Evolutionary conservation across 2,329 filamentous ascomycete genomes (phyloP).

Genomic region (Colletotrichum sp.): DNA sequence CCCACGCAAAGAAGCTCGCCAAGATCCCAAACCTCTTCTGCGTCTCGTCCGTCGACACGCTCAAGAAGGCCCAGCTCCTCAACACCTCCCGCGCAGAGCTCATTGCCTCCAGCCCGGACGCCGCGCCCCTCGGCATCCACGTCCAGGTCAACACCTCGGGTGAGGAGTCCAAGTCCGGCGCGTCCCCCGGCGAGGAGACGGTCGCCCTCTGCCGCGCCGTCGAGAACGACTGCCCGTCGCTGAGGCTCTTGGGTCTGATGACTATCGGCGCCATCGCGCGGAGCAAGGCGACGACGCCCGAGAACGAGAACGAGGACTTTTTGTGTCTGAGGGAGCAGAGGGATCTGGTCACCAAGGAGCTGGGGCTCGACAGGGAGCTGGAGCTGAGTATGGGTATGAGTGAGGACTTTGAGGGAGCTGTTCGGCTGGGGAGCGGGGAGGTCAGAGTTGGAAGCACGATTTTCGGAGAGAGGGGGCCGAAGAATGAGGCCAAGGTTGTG

Average conservation of each 20-base stretch:
- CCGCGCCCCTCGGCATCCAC: constrained; percentile 70
- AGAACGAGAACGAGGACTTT: constrained; percentile 94
- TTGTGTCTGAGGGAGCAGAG: constrained; percentile 69
- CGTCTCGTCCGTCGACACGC: constrained; percentile 86
- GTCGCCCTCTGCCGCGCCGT: constrained; percentile 73
- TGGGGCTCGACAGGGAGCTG: constrained; percentile 56
- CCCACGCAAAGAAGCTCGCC: constrained; percentile 85
- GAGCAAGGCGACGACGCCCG: constrained; percentile 73
- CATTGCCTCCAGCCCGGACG: constrained; percentile 40
- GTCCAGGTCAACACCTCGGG: constrained; percentile 96
- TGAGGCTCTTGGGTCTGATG: constrained; percentile 86
- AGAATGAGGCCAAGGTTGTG: constrained; percentile 76
- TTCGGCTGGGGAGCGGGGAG: constrained; percentile 83
- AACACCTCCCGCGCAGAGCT: constrained; percentile 75
- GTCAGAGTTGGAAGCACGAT: constrained; percentile 94
- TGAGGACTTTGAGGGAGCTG: constrained; percentile 90
- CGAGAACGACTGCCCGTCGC: constrained; percentile 70
- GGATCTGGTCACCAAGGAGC: constrained; percentile 68
- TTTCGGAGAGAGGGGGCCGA: constrained; percentile 83
- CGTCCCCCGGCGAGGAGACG: constrained; percentile 68
- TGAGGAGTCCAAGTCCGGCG: constrained; percentile 84
- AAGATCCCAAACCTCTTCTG: constrained; percentile 89
- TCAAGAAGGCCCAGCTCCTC: constrained; percentile 85
- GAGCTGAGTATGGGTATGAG: constrained; percentile 99
- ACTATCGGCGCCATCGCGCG: constrained; percentile 95